A percentile compares a stretch with the other conserved stretches of the same genome.
These are phyloP conservation scores for Glomus cerebriforme DNA, from an alignment of 192 early-diverging fungal genomes.

Conservation along the genomic window DNA sequence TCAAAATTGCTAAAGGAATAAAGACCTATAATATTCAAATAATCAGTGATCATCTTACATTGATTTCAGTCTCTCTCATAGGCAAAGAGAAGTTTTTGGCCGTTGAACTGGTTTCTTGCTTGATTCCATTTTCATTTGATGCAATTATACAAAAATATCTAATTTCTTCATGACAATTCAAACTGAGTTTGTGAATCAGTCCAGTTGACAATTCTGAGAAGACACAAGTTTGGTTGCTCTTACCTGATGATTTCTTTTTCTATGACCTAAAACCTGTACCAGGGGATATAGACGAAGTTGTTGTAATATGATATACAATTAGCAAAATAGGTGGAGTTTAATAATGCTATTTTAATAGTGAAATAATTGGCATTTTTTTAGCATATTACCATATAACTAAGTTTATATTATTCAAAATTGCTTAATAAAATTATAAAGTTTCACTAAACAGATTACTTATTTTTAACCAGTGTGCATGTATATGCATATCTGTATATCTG, in stretches of 20 bases:
- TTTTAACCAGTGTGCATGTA: no score
- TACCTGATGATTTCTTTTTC: slow-evolving; percentile 2
- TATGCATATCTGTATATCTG: no score
- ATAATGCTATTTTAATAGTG: no score
- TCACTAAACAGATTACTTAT: no score
- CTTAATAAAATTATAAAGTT: no score
- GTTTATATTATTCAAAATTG: no score
- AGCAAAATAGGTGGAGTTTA: no score
- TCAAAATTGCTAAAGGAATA: slow-evolving; percentile 4
- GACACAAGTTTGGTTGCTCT: background rate
- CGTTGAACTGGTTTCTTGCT: slow-evolving; percentile 3
- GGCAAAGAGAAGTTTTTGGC: slow-evolving; percentile 16
- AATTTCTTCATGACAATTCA: slow-evolving; percentile 16
- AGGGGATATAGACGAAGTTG: background rate
- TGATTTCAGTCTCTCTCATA: slow-evolving; percentile 3
- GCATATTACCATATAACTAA: no score
- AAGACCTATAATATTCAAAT: slow-evolving; percentile 10
- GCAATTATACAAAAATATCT: slow-evolving; percentile 23
- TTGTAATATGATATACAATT: background rate
- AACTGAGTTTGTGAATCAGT: slow-evolving; percentile 17
- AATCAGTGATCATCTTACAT: slow-evolving; percentile 7
- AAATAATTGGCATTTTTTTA: no score
- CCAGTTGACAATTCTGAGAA: background rate
- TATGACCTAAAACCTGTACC: background rate
- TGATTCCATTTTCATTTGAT: slow-evolving; percentile 28